Conservation (phyloP, 768 basidiomycete genomes). For the Fomitopsis serialis region DNA sequence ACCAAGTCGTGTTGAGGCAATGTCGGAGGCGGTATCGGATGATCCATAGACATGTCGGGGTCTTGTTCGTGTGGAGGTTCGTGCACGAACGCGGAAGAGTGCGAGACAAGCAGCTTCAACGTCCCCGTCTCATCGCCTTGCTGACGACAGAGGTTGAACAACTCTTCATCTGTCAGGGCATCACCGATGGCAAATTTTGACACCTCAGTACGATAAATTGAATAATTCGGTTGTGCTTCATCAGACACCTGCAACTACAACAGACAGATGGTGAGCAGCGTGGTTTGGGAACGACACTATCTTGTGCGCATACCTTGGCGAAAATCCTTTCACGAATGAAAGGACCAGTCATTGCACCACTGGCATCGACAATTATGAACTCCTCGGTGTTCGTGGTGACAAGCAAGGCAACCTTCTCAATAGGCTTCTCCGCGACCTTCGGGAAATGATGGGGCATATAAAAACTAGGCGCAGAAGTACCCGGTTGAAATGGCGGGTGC, state of each 20-base stretch:
- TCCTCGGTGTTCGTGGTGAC: slow-evolving; percentile 78
- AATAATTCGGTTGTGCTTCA: slow-evolving; percentile 73
- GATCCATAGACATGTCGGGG: slow-evolving; percentile 32
- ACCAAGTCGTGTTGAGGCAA: slow-evolving; percentile 22
- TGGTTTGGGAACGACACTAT: not conserved
- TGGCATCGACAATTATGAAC: slow-evolving; percentile 68
- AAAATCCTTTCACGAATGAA: slow-evolving; percentile 79
- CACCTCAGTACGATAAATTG: slow-evolving; percentile 86
- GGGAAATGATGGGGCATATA: slow-evolving; percentile 27
- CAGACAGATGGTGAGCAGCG: slow-evolving; percentile 1
- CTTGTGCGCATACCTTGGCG: slow-evolving; percentile 48
- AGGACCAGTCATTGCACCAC: slow-evolving; percentile 54
- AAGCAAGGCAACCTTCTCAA: slow-evolving; percentile 19
- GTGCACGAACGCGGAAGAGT: slow-evolving; percentile 55
- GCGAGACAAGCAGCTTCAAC: slow-evolving; percentile 80
- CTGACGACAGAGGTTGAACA: slow-evolving; percentile 68
- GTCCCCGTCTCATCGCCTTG: slow-evolving; percentile 73
- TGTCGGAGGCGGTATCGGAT: slow-evolving; percentile 50
- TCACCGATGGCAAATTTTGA: slow-evolving; percentile 72
- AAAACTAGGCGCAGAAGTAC: slow-evolving; percentile 7
- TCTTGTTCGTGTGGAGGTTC: slow-evolving; percentile 36
- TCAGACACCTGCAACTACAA: slow-evolving; percentile 72
- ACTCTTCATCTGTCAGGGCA: slow-evolving; percentile 61
- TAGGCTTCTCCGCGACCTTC: slow-evolving; percentile 18
- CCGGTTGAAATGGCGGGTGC: not conserved